These are phyloP conservation scores for Talaromyces thailandensis DNA, from an alignment of 495 filamentous ascomycete genomes.

Conservation along the genomic window DNA sequence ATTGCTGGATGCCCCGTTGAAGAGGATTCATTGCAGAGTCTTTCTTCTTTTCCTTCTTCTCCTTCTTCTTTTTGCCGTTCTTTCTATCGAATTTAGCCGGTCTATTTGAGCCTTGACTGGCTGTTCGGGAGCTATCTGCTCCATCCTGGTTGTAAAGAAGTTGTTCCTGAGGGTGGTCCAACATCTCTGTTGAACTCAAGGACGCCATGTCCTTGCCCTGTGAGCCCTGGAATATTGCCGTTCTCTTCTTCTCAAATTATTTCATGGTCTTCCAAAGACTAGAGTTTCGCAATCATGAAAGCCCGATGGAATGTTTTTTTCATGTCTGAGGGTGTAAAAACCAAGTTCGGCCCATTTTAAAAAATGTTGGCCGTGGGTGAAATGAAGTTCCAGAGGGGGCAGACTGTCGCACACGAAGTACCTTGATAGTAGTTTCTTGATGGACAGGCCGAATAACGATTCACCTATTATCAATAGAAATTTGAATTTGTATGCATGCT, in stretches of 20 bases:
- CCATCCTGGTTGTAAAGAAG: too few species aligned
- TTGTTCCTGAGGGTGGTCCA: background rate
- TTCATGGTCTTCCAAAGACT: too few species aligned
- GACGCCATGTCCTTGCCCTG: background rate
- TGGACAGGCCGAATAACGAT: too few species aligned
- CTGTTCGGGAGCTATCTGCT: background rate
- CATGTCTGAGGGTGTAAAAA: background rate
- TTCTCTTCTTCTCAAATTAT: background rate
- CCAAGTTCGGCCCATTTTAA: background rate
- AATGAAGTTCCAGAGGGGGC: background rate
- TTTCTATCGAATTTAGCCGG: background rate
- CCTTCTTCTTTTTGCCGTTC: background rate
- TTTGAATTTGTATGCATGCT: background rate
- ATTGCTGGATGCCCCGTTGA: slow-evolving; percentile 24
- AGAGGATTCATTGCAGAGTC: slow-evolving; percentile 15
- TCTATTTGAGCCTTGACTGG: background rate
- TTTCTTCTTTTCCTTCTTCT: background rate
- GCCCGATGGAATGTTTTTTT: background rate
- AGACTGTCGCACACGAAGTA: background rate
- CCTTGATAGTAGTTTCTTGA: background rate
- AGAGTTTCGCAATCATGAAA: background rate
- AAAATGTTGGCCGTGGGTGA: background rate
- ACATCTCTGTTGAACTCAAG: background rate
- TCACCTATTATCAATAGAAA: background rate
- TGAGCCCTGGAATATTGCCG: background rate